Conservation (phyloP, 192 early-diverging fungal genomes). For the Gonapodya prolifera region DNA sequence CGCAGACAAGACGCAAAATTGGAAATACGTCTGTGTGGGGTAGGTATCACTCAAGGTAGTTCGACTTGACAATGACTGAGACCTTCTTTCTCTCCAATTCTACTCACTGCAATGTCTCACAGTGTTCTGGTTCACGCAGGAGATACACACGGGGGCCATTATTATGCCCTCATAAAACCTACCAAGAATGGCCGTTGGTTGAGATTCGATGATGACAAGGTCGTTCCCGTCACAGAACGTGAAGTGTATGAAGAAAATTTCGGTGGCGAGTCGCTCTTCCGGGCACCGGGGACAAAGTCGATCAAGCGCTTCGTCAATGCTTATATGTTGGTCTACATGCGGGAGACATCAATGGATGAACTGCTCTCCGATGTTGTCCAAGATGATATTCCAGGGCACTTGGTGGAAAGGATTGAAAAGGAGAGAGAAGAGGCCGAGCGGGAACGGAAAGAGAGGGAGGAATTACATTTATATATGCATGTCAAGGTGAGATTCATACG, state of each 20-base stretch:
- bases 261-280: conserved; percentile 55
- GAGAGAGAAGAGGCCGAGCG: conserved; percentile 36
- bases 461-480: conserved; percentile 45
- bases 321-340: conserved; percentile 98
- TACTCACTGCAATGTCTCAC: conserved; percentile 2
- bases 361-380: conserved; percentile 53
- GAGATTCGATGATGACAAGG: conserved; percentile 92
- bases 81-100: not conserved
- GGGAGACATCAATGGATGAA: conserved; percentile 55
- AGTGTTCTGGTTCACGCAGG: conserved; percentile 93
- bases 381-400: conserved; percentile 69
- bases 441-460: conserved; percentile 57
- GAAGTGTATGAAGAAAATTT: conserved; percentile 93
- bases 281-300: conserved; percentile 29
- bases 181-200: conserved; percentile 68
- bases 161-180: conserved; percentile 81
- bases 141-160: conserved; percentile 85
- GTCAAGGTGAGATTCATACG: conserved; percentile 28
- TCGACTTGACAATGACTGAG: too few relatives aligned
- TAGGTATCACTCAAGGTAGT: conserved; percentile 14
- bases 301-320: conserved; percentile 87
- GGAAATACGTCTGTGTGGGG: conserved; percentile 81
- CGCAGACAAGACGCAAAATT: conserved; percentile 44
- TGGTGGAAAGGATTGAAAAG: conserved; percentile 35
- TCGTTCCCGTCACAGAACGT: conserved; percentile 57